These are phyloP conservation scores for Monosporascus ibericus DNA, from an alignment of 2,329 filamentous ascomycete species.

Conservation along the genomic window DNA sequence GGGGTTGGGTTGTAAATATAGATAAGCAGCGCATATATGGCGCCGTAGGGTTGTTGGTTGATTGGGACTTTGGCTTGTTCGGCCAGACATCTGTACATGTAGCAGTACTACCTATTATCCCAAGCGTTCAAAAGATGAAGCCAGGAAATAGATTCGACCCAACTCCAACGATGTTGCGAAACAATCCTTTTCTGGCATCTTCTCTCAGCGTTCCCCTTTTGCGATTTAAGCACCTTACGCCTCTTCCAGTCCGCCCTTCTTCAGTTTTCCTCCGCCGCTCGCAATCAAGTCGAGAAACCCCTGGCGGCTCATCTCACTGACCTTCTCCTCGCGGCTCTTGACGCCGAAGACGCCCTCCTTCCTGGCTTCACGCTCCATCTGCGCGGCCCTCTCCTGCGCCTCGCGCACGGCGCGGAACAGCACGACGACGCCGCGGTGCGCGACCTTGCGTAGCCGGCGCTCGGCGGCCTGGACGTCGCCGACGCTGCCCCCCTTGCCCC, in stretches of 20 bases:
- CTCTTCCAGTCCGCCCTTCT: constrained; percentile 54
- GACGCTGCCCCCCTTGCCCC: constrained; percentile 37
- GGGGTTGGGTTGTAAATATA: neutral
- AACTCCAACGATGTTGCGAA: constrained; percentile 4
- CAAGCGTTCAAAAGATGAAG: neutral
- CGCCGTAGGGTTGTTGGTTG: too few relatives aligned
- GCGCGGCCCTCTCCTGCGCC: constrained; percentile 81
- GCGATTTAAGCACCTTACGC: constrained; percentile 31
- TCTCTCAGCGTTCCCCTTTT: constrained; percentile 20
- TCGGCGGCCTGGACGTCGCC: constrained; percentile 62
- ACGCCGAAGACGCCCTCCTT: constrained; percentile 73
- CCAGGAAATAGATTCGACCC: neutral
- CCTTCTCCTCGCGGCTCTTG: constrained; percentile 73
- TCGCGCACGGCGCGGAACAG: constrained; percentile 93
- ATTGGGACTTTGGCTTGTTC: too few relatives aligned
- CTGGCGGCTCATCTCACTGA: constrained; percentile 95
- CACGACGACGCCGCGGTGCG: constrained; percentile 89
- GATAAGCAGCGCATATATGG: too few relatives aligned
- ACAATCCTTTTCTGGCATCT: neutral
- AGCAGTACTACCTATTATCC: neutral
- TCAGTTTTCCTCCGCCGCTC: constrained; percentile 52
- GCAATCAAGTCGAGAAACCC: constrained; percentile 90
- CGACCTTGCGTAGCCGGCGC: constrained; percentile 75
- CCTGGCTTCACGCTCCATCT: constrained; percentile 64
- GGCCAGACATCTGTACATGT: neutral